phyloP scores from a whole-genome alignment of 495 filamentous ascomycete genomes.

The Penicillium robsamsonii region DNA sequence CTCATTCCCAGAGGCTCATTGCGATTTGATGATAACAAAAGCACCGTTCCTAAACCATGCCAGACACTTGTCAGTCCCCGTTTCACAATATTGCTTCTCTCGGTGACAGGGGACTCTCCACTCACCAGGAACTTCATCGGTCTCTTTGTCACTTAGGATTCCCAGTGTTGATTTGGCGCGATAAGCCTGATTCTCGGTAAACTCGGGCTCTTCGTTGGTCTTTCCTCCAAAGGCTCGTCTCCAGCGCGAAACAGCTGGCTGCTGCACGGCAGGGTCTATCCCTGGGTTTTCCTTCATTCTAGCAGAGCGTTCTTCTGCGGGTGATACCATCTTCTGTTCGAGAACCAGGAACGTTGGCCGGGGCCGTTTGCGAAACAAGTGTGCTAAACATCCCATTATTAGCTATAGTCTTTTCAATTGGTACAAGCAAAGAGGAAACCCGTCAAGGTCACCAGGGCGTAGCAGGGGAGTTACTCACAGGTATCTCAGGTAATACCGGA shows the following conservation, averaged over 20 bases:
- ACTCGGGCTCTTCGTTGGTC: slow-evolving; percentile 3
- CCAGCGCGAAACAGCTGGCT: slow-evolving; percentile 19
- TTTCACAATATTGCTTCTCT: background rate
- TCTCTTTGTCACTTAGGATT: slow-evolving; percentile 76
- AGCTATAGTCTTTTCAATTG: background rate
- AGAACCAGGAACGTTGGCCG: background rate
- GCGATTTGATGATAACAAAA: slow-evolving; percentile 69
- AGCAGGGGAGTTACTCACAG: slow-evolving; percentile 1
- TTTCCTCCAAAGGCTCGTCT: slow-evolving; percentile 20
- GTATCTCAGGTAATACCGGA: slow-evolving; percentile 5
- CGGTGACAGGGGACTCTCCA: background rate
- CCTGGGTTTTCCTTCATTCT: background rate
- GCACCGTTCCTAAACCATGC: slow-evolving; percentile 63
- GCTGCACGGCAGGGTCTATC: background rate
- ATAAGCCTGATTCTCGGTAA: slow-evolving; percentile 23
- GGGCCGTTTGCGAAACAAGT: background rate
- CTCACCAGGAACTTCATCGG: slow-evolving; percentile 89
- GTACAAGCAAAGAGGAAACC: background rate
- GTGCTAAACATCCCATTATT: background rate
- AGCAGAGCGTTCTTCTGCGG: background rate
- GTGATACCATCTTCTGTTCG: slow-evolving; percentile 9
- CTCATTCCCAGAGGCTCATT: slow-evolving; percentile 82
- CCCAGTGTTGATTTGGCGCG: slow-evolving; percentile 72
- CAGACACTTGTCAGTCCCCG: slow-evolving; percentile 9
- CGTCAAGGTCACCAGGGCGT: background rate